Conservation (phyloP, 2,329 filamentous ascomycete genomes). For the Fusarium guadeloupense region DNA sequence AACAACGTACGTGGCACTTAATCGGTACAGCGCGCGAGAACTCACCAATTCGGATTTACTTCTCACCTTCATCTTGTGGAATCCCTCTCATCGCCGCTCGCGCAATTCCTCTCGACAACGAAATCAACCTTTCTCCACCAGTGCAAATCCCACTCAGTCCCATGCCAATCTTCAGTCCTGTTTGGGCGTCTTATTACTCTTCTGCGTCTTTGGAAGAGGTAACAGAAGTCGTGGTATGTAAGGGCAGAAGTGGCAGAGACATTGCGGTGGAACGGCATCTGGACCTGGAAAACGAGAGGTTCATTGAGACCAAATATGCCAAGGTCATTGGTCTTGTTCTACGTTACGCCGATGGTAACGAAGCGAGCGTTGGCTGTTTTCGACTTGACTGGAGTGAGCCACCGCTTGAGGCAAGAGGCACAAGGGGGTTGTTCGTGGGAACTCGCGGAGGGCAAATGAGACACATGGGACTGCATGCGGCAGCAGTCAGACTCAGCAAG, state of each 20-base stretch:
- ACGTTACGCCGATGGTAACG: background rate
- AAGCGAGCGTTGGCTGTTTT: conserved; percentile 12
- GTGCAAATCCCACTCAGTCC: background rate
- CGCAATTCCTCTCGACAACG: rapidly evolving
- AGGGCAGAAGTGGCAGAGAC: background rate
- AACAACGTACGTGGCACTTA: background rate
- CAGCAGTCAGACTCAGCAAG: rapidly evolving
- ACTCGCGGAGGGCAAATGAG: background rate
- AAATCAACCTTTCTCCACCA: rapidly evolving
- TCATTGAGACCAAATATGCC: background rate
- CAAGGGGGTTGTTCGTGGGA: background rate
- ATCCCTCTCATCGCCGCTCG: background rate
- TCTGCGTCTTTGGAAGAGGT: background rate
- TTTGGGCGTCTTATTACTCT: background rate
- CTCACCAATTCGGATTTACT: background rate
- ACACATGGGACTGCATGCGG: background rate
- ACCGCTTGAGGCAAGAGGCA: background rate
- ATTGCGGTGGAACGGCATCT: background rate
- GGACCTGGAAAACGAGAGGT: background rate
- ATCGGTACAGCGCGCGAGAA: background rate
- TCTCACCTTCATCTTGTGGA: background rate
- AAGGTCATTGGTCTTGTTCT: conserved; percentile 8
- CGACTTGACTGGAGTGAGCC: background rate
- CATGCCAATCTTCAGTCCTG: background rate
- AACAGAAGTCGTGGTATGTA: background rate